phyloP scores from a whole-genome alignment of 441 rosid genomes.

The Corymbia calophylla region DNA sequence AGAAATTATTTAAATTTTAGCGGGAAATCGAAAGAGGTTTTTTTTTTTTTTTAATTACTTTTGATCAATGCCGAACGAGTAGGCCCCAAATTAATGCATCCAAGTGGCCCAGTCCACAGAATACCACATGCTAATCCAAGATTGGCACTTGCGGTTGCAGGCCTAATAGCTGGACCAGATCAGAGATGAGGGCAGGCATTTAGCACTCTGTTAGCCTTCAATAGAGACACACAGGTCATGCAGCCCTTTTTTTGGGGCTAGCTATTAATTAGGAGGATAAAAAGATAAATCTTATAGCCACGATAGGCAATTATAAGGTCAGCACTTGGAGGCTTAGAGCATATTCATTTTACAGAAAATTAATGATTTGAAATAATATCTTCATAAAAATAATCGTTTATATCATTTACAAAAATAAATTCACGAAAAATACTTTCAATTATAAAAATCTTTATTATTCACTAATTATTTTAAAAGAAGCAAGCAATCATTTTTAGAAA shows the following conservation, averaged over 20 bases:
- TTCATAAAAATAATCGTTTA: not conserved
- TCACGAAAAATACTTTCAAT: not conserved
- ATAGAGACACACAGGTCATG: not conserved
- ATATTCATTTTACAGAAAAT: not conserved
- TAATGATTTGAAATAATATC: not conserved
- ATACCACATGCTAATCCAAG: not conserved
- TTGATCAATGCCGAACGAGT: not conserved
- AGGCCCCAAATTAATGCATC: not conserved
- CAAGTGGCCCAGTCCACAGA: not conserved
- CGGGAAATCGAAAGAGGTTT: not conserved
- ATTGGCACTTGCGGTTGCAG: not conserved
- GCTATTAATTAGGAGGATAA: not conserved
- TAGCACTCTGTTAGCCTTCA: not conserved
- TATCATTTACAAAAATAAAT: not conserved
- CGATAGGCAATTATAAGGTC: not conserved
- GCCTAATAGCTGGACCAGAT: not conserved
- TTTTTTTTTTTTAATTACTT: not conserved
- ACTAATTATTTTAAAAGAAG: not conserved
- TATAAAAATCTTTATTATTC: too few relatives aligned
- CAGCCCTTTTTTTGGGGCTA: not conserved
- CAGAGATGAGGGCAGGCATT: not conserved
- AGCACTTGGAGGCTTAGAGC: not conserved
- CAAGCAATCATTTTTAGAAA: accelerated
- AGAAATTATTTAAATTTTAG: not conserved
- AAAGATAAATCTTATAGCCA: not conserved